Evolutionary conservation across 495 filamentous ascomycete species (phyloP), one percentile per base, ranked within the genome.

Genomic region (Aspergillus kassunensis): DNA sequence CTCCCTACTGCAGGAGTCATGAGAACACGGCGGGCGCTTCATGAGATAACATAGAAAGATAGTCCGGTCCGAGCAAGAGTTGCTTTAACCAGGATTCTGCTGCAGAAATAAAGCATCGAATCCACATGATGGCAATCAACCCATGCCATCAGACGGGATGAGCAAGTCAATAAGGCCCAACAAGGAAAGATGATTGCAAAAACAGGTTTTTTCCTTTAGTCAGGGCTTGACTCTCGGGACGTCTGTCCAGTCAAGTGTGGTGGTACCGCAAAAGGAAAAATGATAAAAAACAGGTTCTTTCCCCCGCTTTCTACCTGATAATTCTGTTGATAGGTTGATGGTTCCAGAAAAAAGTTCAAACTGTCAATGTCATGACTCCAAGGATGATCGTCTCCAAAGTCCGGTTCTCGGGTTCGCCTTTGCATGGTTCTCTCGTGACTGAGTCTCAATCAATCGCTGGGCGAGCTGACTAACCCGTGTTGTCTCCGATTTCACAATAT

Each of bases 401-500:
- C 55, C 49, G 19, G 51, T 44, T 53, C 44, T 47, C 16, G 46
- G 47, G 31, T 44, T 23, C 15, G 18, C 21, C 30, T 9, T 40
- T 21, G 16, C 11, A 40, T 9, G 16, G 10, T 10, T 40, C 18
- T 40, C 37, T 29, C 25, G 53, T n/a, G 43, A 34, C 48, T 35
- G 47, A 19, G 48, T 37, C 20, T 42, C 39, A 4, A 62, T 51
- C 55, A 74, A 41, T 19, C 66, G 59, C 6, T 60, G 63, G 6
- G 69, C 67, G 12, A 68, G 59, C 11, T 56, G 59, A 54, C 68
- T 57, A 44, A 75, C 66, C 63, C 62, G 66, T 31, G 56, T 49
- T 33, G 57, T 60, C 54, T 80, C 76, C 6, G 65, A 57, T 9
- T 51, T 58, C 33, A 77, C 63, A 6, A 76, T 43, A 31, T 72